phyloP scores from a whole-genome alignment of 1,284 basidiomycete species.

The Meripilus lineatus region DNA sequence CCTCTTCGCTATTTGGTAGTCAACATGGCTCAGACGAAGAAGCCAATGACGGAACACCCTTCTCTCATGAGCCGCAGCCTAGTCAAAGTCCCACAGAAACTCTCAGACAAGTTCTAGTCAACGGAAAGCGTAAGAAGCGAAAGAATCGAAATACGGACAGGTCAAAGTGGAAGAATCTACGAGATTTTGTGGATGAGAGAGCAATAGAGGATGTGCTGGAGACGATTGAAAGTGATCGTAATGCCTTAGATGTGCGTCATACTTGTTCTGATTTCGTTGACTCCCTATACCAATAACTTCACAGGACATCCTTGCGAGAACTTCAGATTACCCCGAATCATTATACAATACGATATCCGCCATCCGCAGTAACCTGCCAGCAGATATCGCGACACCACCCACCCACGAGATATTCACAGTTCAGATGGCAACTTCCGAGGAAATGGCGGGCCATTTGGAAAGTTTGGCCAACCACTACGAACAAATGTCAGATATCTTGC shows the following conservation, averaged over 20 bases:
- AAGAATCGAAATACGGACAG: slow-evolving; percentile 37
- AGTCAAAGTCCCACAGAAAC: slow-evolving; percentile 29
- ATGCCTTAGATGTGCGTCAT: slow-evolving; percentile 55
- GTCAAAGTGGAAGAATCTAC: slow-evolving; percentile 69
- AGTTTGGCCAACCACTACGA: slow-evolving; percentile 68
- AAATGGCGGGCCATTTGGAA: slow-evolving; percentile 71
- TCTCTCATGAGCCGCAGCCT: slow-evolving; percentile 10
- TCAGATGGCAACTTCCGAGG: slow-evolving; percentile 52
- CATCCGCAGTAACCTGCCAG: slow-evolving; percentile 50
- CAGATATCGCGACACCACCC: slow-evolving; percentile 30
- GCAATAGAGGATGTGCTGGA: slow-evolving; percentile 72
- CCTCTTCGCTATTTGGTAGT: slow-evolving; percentile 71
- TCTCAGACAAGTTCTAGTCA: slow-evolving; percentile 22
- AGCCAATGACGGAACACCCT: slow-evolving; percentile 12
- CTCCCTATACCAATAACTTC: not conserved
- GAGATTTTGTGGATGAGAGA: slow-evolving; percentile 78
- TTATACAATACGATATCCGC: slow-evolving; percentile 48
- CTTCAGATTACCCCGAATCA: slow-evolving; percentile 61
- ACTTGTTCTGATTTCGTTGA: not conserved
- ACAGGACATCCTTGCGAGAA: slow-evolving; percentile 57
- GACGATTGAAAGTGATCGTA: slow-evolving; percentile 62
- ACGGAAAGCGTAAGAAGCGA: slow-evolving; percentile 22
- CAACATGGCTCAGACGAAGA: slow-evolving; percentile 53
- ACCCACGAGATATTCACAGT: slow-evolving; percentile 45
- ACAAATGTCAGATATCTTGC: slow-evolving; percentile 63